Base-by-base conservation (phyloP, 352 stramenopile species). In the Pythium folliculosum region DNA sequence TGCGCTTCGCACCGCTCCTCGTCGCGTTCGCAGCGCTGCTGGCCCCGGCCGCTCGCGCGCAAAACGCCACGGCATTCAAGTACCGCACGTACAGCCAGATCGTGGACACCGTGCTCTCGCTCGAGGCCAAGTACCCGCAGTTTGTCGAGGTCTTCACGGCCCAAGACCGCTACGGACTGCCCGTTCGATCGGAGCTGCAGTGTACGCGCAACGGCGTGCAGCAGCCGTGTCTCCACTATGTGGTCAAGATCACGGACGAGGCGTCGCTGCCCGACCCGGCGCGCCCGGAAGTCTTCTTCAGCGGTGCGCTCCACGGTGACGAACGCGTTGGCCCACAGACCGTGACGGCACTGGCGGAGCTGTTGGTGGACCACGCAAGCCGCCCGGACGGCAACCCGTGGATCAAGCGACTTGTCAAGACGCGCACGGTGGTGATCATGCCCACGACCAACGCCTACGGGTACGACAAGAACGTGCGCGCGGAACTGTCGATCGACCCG, bases 271-370 rank as follows among this genome's bases (percentile, higher is more conserved):
- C 43, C 3, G 77, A 95, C 27, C 67, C 79, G 16, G 71, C 77
- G 17, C 78, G 97, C 22, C 96, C 97, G 6, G 90, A 99, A 68
- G 92, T 99, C 0, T 98, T 99, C 67, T 90, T 98, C 70, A 98
- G 90, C 61, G 97, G 97, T 67, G 90, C 91, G 43, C 71, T 99
- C 17, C 97, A 99, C 69, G 97, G 97, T 58, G 90, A 99, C 70
- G 96, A 99, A 80, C 87, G 95, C 25, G 85, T 99, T 0, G 96
- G 94, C 2, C 96, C 96, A 21, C 43, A 49, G 17, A 22, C 43
- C 43, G 85, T 91, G 22, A 82, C 94, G 25, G 84, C 96, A 22
- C 80, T 99, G 23, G 50, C 32, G 16, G 43, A 22, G 55, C 30
- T 59, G 14, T 77, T 55, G 43, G 51, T 49, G 2, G 43, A 49